These are phyloP conservation scores for Coemansia sp. DNA, from an alignment of 192 early-diverging fungal genomes.

Conservation along the genomic window DNA sequence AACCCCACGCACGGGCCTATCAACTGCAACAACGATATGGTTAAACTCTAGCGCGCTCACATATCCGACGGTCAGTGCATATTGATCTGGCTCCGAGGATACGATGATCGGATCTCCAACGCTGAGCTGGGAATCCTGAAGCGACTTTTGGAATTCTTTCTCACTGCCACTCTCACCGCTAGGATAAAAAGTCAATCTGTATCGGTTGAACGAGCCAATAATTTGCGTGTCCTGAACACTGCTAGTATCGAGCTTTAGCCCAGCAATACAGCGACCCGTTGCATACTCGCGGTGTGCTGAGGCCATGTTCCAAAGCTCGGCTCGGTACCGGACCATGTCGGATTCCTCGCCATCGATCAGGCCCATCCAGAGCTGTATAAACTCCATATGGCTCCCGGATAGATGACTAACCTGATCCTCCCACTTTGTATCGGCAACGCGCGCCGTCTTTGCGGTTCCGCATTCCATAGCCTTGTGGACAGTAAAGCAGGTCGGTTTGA, in stretches of 20 bases:
- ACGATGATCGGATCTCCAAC: constrained; percentile 82
- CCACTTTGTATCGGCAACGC: constrained; percentile 61
- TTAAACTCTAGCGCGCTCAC: constrained; percentile 58
- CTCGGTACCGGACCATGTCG: constrained; percentile 60
- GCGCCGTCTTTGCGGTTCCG: constrained; percentile 60
- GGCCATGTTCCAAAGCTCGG: constrained; percentile 70
- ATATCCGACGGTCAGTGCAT: constrained; percentile 76
- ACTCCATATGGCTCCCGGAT: constrained; percentile 58
- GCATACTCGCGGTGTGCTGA: constrained; percentile 54
- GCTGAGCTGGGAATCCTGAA: constrained; percentile 42
- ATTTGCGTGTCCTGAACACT: constrained; percentile 32
- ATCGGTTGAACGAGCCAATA: constrained; percentile 35
- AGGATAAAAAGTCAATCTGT: constrained; percentile 32
- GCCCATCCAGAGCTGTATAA: constrained; percentile 78
- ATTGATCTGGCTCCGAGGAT: constrained; percentile 72
- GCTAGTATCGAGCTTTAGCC: constrained; percentile 34
- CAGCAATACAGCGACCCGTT: constrained; percentile 50
- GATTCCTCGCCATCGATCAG: constrained; percentile 77
- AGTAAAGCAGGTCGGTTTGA: constrained; percentile 65
- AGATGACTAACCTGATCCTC: constrained; percentile 64
- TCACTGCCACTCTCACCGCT: neutral
- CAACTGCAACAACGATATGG: constrained; percentile 60
- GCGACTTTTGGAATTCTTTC: constrained; percentile 3
- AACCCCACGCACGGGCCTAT: constrained; percentile 67
- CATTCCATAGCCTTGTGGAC: constrained; percentile 75